Percentiles rank a stretch among this genome's conserved stretches.
These are phyloP conservation scores for Thelonectria rubi DNA, from an alignment of 2,329 filamentous ascomycete species.

Conservation along the genomic window DNA sequence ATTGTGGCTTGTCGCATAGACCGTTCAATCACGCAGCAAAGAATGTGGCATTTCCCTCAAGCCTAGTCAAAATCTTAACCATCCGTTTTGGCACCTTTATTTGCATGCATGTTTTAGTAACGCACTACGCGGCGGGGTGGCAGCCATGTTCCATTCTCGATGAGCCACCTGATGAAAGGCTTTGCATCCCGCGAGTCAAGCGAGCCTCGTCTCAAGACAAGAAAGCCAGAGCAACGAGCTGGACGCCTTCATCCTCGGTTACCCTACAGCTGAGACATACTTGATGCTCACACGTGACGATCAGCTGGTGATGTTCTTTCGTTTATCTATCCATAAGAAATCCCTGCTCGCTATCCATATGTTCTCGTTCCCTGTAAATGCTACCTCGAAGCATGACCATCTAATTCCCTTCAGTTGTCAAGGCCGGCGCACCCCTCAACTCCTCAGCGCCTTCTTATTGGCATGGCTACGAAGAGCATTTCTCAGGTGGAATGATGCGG, in stretches of 20 bases:
- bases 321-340: too few relatives aligned
- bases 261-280: background rate
- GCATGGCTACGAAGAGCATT: background rate
- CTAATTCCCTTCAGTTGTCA: too few relatives aligned
- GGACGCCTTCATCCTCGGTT: background rate
- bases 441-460: background rate
- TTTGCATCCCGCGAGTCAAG: background rate
- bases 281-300: too few relatives aligned
- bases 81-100: background rate
- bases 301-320: too few relatives aligned
- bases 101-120: background rate
- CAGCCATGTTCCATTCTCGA: background rate
- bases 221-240: too few relatives aligned
- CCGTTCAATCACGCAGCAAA: too few relatives aligned
- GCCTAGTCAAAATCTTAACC: background rate
- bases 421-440: background rate
- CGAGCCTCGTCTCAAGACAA: background rate
- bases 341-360: too few relatives aligned
- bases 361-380: too few relatives aligned
- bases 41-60: background rate
- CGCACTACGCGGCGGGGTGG: background rate
- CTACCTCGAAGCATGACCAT: too few relatives aligned
- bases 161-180: background rate
- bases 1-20: too few relatives aligned
- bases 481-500: background rate